Evolutionary conservation across 148 eudicot genomes (phyloP), one percentile per base, ranked within the genome.

Genomic region (Nepenthes mirabilis): DNA sequence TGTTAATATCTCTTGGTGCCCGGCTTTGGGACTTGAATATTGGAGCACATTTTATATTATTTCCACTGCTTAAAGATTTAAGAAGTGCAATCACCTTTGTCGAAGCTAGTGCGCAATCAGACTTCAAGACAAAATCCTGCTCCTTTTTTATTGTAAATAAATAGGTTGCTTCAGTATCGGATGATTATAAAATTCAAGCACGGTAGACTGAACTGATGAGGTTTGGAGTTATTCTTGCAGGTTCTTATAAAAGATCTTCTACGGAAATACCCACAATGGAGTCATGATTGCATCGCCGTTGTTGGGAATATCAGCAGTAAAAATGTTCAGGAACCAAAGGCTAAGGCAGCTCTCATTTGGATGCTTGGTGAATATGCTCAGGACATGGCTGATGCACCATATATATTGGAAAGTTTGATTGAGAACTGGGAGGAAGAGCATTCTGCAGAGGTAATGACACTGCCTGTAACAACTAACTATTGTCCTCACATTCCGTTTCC

Each of bases 311-410:
- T 94, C 64, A 84, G 99, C 79, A 86, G 97, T 80, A 86, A 89
- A 66, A 94, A 84, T 80, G 82, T 94, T 58, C 95, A 94, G 82
- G 99, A 94, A 70, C 99, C 99, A 35, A 89, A 89, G 72, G 99
- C 99, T 37, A 94, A 94, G 79, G 96, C 99, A 33, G 99, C 99
- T 72, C 95, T 94, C 68, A 89, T 94, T 71, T 94, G 99, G 99
- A 94, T 94, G 97, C 78, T 94, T 64, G 99, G 99, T 61, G 97
- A 94, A 70, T 94, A 94, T 86, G 91, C 95, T 60, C 85, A 89
- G 67, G 99, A 89, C 63, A 87, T 94, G 99, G 89, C 82, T 49
- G 99, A 94, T 71, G 94, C 95, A 77, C 99, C 99, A 14, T 94
- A 94, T 70, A 78, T 78, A 56, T 70, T 94, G 74, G 97, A 94